A percentile compares a stretch with the other conserved stretches of the same genome.
These are phyloP conservation scores for Dipteronia dyeriana DNA, from an alignment of 345 rosid species.

Conservation along the genomic window DNA sequence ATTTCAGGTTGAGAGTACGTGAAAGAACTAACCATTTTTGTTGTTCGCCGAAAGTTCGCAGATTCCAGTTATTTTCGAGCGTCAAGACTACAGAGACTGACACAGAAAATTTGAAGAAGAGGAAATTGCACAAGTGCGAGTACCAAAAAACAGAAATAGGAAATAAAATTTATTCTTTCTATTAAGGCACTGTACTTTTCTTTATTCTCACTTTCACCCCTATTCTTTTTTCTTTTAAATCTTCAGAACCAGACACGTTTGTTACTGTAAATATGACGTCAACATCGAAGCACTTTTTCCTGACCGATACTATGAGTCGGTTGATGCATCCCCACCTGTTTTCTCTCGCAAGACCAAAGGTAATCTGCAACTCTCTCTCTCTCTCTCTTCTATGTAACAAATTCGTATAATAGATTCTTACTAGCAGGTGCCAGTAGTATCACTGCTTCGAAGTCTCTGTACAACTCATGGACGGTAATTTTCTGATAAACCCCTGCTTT, in stretches of 20 bases:
- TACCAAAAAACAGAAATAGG: not conserved
- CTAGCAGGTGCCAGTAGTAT: conserved; percentile 41
- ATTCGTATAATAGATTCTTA: not conserved
- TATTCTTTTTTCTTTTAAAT: no score
- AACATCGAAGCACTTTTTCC: not conserved
- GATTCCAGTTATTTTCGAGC: not conserved
- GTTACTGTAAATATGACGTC: no score
- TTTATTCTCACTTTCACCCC: not conserved
- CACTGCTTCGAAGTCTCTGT: conserved; percentile 31
- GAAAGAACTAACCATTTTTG: conserved; percentile 15
- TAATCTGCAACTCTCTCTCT: not conserved
- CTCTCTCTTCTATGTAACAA: not conserved
- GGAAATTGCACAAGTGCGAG: not conserved
- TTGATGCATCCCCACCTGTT: conserved; percentile 9
- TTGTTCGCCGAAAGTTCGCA: not conserved
- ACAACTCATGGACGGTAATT: conserved; percentile 60
- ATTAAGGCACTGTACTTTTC: not conserved
- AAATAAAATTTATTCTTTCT: not conserved
- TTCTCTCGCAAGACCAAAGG: conserved; percentile 23
- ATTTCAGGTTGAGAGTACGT: not conserved
- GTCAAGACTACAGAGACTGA: not conserved
- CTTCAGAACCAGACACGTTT: no score
- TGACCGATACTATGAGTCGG: conserved; percentile 13
- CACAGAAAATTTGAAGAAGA: not conserved
- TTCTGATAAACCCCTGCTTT: not conserved